phyloP scores from a whole-genome alignment of 192 early-diverging fungal species.

The Funneliformis mosseae region DNA sequence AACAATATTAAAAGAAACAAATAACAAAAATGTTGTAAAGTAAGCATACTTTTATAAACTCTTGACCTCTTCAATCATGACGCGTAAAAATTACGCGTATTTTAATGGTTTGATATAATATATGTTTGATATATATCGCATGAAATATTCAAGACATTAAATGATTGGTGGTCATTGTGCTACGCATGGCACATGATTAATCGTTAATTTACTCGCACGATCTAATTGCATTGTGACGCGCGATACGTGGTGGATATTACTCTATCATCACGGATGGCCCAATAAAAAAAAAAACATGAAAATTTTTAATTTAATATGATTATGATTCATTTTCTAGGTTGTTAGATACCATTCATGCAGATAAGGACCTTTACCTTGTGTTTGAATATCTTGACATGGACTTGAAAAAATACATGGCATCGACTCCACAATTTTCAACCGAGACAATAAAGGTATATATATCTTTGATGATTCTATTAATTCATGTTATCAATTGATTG shows the following conservation, averaged over 20 bases:
- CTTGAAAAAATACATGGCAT: slow-evolving; percentile 46
- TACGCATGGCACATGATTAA: no score
- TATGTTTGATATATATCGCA: no score
- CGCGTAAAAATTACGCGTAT: not conserved
- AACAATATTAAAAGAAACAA: slow-evolving; percentile 69
- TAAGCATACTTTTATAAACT: slow-evolving; percentile 38
- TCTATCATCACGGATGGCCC: no score
- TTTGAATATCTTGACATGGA: slow-evolving; percentile 96
- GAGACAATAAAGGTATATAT: slow-evolving; percentile 38
- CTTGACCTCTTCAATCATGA: not conserved
- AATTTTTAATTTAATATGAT: not conserved
- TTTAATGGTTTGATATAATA: not conserved
- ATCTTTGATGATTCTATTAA: not conserved
- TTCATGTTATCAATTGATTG: not conserved
- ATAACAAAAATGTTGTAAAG: slow-evolving; percentile 73
- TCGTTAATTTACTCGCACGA: no score
- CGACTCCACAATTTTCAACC: slow-evolving; percentile 22
- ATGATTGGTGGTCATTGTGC: no score
- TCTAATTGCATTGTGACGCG: no score
- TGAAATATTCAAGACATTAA: no score
- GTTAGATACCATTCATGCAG: slow-evolving; percentile 85
- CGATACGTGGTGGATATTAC: no score
- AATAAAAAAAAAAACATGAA: no score
- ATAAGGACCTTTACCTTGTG: slow-evolving; percentile 87
- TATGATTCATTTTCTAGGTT: slow-evolving; percentile 54